Base-by-base conservation (phyloP, 2,329 filamentous ascomycete species). In the Teratosphaeria pseudoeucalypti region DNA sequence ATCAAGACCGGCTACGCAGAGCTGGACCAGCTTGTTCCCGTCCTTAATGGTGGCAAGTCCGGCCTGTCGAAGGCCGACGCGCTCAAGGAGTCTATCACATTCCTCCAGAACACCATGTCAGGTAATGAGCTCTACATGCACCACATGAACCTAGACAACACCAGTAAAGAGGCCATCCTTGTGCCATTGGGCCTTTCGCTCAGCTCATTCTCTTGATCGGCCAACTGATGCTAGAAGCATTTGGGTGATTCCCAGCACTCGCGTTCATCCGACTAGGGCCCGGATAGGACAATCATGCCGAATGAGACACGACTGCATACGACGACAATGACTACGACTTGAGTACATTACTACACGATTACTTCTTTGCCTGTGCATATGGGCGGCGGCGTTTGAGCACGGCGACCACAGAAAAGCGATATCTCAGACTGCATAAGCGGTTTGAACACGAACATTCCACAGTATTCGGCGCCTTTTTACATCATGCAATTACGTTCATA, bases 1-100 rank as follows among this genome's bases (percentile, higher is more conserved):
- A 92, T 94, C 68, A 88, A 90, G 70, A 82, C 89, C 64, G 89
- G 89, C 0, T 95, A 92, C 66, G 87, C 91, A 52, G 88, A 92
- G 60, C 76, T 95, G n/a, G 83, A 84, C 63, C 80, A 84, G 27
- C 78, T 95, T 19, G 88, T 95, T 0, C 90, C 91, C 0, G 86
- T 85, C 14, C 78, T 95, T 12, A 82, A 81, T 58, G 85, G 83
- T 29, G 87, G 88, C 6, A 59, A 58, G 37, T 57, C 61, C 3
- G 87, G 88, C 0, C 86, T 91, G 64, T 95, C 89, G 76, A 95
- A 95, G 76, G 92, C 89, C 70, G 86, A 84, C 6, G 86, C 90
- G 72, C 79, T 96, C 43, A 81, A 82, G 23, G 86, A 91, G 74
- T 83, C 89, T 2, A 88, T 85, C 16, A 85, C 89, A 64, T 95